Evolutionary conservation across 441 rosid species (phyloP), one percentile per base, ranked within the genome.

Genomic region (Populus hybrid): DNA sequence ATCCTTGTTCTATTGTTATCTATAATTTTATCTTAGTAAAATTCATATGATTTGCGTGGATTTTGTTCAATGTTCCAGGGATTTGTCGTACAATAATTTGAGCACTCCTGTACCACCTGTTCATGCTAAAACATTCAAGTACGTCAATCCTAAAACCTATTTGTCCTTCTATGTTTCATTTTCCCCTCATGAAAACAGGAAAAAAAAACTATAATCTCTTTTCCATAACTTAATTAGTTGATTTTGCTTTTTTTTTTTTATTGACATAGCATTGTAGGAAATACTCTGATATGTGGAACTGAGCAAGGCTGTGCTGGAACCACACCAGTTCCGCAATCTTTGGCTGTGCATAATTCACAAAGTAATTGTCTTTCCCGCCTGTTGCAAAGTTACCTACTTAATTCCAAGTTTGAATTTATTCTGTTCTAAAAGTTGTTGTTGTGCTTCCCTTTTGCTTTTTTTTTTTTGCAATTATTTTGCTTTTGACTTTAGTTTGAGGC

Each of bases 51-150:
- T 26, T 26, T 73, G 35, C 38, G 75, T 73, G 73, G 40, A 12
- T 73, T 79, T 71, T 75, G 38, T 40, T 74, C 65, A 24, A 18
- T 76, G 57, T 34, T 61, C 57, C 83, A 94, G 99, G 86, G 99
- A 94, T 83, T 86, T 96, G 82, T 96, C 99, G 76, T 91, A 76
- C 84, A 96, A 96, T 76, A 92, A 91, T 85, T 83, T 96, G 84
- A 90, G 92, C 80, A 88, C 90, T 80, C 94, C 94, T 42, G 86
- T 91, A 50, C 97, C 99, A 14, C 83, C 77, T 66, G 86, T 94
- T 77, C 91, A 83, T 72, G 91, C 93, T 70, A 93, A 87, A 87
- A 94, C 99, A 80, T 94, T 89, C 94, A 91, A 90, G 99, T 96
- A 90, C 85, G 86, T 84, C 64, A 81, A 74, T 73, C 70, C 67